Percentiles rank a stretch among this genome's conserved stretches.
Evolutionary conservation across 192 early-diverging fungal genomes (phyloP).

Genomic region (Podila horticola): DNA sequence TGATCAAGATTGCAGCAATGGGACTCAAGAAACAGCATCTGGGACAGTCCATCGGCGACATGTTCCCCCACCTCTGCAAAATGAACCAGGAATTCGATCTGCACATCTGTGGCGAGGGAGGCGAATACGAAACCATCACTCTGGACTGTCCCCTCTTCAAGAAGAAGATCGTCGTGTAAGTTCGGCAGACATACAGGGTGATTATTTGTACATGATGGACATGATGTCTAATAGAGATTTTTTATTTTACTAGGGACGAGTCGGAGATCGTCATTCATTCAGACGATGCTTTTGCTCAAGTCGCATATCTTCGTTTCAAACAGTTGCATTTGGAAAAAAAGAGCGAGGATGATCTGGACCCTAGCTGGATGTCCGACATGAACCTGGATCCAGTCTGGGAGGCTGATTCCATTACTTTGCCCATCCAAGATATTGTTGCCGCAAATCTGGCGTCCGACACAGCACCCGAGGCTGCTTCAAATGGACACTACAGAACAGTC

Average conservation of each 20-base stretch:
- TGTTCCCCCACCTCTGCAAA: conserved; percentile 78
- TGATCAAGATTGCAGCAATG: conserved; percentile 94
- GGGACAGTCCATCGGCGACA: conserved; percentile 80
- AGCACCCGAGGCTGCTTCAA: not conserved
- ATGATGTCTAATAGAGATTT: too few relatives aligned
- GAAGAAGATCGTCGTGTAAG: conserved; percentile 81
- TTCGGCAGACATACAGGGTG: not conserved
- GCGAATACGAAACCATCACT: conserved; percentile 96
- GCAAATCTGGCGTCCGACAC: not conserved
- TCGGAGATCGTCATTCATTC: conserved; percentile 79
- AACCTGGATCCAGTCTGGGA: conserved; percentile 37
- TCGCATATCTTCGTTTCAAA: conserved; percentile 82
- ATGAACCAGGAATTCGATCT: conserved; percentile 82
- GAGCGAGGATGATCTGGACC: conserved; percentile 33
- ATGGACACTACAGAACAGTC: not conserved
- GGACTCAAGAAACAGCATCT: conserved; percentile 80
- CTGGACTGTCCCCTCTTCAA: conserved; percentile 94
- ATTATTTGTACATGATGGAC: too few relatives aligned
- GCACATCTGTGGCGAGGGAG: conserved; percentile 97
- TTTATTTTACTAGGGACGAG: conserved; percentile 66
- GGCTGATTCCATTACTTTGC: conserved; percentile 22
- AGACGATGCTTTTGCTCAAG: conserved; percentile 83
- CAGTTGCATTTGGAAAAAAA: conserved; percentile 79
- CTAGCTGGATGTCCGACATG: conserved; percentile 33
- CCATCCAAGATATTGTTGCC: conserved; percentile 15